Evolutionary conservation across 1,284 basidiomycete genomes (phyloP), one percentile per base, ranked within the genome.

Genomic region (Stereum hirsutum): DNA sequence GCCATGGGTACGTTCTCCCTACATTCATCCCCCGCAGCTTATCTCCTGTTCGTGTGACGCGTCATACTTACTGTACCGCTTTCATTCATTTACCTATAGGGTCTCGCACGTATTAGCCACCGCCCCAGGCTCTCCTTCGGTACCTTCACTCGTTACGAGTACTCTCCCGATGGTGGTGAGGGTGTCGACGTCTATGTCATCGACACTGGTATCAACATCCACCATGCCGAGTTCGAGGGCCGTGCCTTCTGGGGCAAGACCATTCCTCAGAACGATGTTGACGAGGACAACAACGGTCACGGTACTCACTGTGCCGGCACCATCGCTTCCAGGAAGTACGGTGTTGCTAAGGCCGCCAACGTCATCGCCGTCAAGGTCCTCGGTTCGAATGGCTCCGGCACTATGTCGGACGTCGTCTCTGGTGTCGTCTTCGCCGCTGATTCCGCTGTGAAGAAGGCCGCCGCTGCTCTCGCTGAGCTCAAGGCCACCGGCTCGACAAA

Each of bases 341-440:
- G 96, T 68, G 91, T 99, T 37, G 94, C 96, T 45, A 99, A 98
- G 80, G 76, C 77, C 53, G 94, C 93, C 39, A 78, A 88, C 47
- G 75, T 99, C 51, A 80, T 92, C 52, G 96, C 96, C 40, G 95
- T 99, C 69, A 99, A 99, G 77, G 96, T 99, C 19, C 78, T 99
- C 43, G 91, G 92, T 23, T 81, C 85, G 42, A 88, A 92, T 56
- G 96, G 96, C 37, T 88, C 83, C 48, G 96, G 96, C n/a, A 78
- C 85, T 48, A 97, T 96, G 91, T 85, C 88, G 40, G 94, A 98
- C 57, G 95, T 98, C 54, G 73, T 98, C 43, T 76, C 71, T 15
- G 94, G 93, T 60, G 90, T 96, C 47, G 65, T 73, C 27, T 99
- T 82, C 79, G 94, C 93, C 46, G 79, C 85, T 17, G 64, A 72